Base-by-base conservation (phyloP, 2,329 filamentous ascomycete species). In the Septoria petroselini region DNA sequence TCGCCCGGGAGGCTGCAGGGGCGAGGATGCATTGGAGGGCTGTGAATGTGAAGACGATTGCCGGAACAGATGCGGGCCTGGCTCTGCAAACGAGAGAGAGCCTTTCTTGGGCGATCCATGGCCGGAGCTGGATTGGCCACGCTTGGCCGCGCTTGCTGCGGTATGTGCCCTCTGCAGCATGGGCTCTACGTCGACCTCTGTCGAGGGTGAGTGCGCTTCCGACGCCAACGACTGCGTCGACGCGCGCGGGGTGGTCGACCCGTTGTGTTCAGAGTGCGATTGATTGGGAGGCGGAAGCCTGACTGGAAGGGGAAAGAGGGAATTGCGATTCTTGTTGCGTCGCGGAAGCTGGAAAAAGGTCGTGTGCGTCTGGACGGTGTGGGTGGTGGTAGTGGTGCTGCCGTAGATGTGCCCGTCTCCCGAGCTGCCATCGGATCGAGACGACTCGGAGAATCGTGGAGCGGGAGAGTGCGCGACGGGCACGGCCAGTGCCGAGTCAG, bases 281-380 rank as follows among this genome's bases (percentile, higher is more conserved):
- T 64, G 69, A 70, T 81, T 70, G 18, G 76, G 70, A 15, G 70
- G 69, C 27, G 73, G 67, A 56, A 81, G 77, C 68, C 86, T 90
- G 56, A 91, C 83, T 33, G 89, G 90, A n/a, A 97, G 76, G 50
- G 91, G 91, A 62, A 97, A 97, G 29, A 97, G 73, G 2, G 88
- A 84, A 30, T 83, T 81, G 52, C 86, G 82, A 63, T 86, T 89
- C 62, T 83, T 85, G 62, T 82, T 86, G 56, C 89, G 79, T 44
- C 89, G 85, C 27, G 85, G 82, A 55, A 97, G 76, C 50, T 83
- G 84, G 67, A 96, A 95, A 65, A 95, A 88, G 19, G 85, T 86
- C 29, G 80, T 83, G 62, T 58, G 62, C 4, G 81, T 79, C 21
- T 80, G 76, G 11, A 79, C 72, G 7, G 78, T 82, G 55, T 86